A percentile compares a stretch with the other conserved stretches of the same genome.
Conservation (phyloP, 1,284 basidiomycete genomes). For the Leccinum angustisporum region DNA sequence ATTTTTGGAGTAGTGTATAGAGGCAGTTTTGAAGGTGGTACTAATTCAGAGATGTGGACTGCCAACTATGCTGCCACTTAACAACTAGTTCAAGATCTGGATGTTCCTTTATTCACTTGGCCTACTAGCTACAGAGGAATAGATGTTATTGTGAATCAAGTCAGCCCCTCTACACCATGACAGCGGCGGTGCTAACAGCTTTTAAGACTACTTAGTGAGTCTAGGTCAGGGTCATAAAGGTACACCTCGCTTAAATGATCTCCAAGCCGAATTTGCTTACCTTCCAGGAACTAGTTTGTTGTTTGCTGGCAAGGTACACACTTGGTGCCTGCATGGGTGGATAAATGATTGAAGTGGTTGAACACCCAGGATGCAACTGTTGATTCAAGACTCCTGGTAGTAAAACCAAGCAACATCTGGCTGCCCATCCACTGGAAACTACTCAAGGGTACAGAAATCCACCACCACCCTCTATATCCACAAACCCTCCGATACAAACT, state of each 20-base stretch:
- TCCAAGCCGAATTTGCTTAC: conserved; percentile 6
- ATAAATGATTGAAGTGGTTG: too few relatives aligned
- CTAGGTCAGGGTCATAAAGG: conserved; percentile 1
- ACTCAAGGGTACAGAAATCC: too few relatives aligned
- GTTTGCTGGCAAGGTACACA: not conserved
- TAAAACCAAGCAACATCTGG: too few relatives aligned
- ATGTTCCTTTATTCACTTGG: not conserved
- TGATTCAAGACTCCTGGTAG: too few relatives aligned
- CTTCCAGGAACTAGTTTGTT: conserved; percentile 1
- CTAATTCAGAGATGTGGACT: not conserved
- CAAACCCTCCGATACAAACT: too few relatives aligned
- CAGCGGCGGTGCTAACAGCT: not conserved
- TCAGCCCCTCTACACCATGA: not conserved
- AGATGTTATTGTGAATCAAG: conserved; percentile 5
- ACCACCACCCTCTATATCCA: too few relatives aligned
- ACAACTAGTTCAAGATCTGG: not conserved
- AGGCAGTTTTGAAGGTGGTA: not conserved
- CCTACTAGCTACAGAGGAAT: not conserved
- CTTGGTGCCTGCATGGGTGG: not conserved
- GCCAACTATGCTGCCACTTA: not conserved
- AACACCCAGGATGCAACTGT: too few relatives aligned
- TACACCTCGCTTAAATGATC: conserved; percentile 1
- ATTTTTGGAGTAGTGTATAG: not conserved
- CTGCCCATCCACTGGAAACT: too few relatives aligned
- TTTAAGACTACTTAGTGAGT: conserved; percentile 8